Evolutionary conservation across 2,329 filamentous ascomycete genomes (phyloP).

Genomic region (Curvularia eragrostidis): DNA sequence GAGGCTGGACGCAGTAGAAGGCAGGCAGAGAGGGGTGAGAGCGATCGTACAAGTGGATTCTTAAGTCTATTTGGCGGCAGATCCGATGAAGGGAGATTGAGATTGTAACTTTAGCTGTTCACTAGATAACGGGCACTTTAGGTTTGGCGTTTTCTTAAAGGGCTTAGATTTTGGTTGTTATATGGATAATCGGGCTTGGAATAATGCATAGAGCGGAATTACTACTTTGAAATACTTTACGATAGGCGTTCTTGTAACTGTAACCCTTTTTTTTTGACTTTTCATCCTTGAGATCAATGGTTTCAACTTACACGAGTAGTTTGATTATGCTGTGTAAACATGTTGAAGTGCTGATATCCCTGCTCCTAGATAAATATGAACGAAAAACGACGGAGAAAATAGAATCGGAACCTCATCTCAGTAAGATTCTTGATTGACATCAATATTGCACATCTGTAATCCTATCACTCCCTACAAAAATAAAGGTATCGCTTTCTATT

Average conservation of each 20-base stretch:
- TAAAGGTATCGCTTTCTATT: too few species aligned
- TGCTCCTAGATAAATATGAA: background rate
- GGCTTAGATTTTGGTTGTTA: background rate
- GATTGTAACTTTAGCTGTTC: slow-evolving; percentile 28
- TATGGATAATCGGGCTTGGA: background rate
- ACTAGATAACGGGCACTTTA: background rate
- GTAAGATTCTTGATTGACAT: too few species aligned
- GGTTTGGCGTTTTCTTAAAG: background rate
- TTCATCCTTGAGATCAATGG: background rate
- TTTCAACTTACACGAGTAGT: background rate
- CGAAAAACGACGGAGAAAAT: too few species aligned
- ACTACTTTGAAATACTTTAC: background rate
- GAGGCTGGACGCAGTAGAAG: slow-evolving; percentile 18
- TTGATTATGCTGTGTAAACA: background rate
- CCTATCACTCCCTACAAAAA: too few species aligned
- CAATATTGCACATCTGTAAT: too few species aligned
- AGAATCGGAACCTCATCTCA: too few species aligned
- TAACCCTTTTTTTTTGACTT: background rate
- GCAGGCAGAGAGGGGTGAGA: slow-evolving; percentile 11
- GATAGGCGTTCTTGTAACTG: background rate
- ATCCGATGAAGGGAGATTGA: slow-evolving; percentile 42
- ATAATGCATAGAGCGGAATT: background rate
- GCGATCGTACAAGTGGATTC: slow-evolving; percentile 28
- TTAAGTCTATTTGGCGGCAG: slow-evolving; percentile 45
- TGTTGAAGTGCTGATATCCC: background rate